Base-by-base conservation (phyloP, 805 yeast genomes). In the Ogataea dorogensis region DNA sequence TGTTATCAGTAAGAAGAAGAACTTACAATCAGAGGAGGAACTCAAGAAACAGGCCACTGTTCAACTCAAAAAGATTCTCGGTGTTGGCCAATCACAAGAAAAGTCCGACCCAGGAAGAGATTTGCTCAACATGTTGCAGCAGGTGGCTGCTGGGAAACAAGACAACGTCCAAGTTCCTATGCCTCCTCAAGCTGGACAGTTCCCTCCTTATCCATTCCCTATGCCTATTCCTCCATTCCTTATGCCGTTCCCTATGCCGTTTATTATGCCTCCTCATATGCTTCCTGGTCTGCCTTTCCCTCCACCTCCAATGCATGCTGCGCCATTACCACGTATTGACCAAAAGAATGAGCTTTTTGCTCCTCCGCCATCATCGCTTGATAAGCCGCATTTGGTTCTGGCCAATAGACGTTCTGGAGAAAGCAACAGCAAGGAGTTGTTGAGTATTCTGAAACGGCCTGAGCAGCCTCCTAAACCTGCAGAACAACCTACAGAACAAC, bases 91-190 rank as follows among this genome's bases (percentile, higher is more conserved):
- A 40, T 49, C 58, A 42, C 41, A 54, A 25, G 53, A 56, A 18
- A 57, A 37, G 39, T 56, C 58, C 18, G 91, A 83, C 58, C 87
- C 88, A 1, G 93, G 93, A 21, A 79, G 91, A 67, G 91, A 81
- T 35, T 58, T 84, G 39, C 69, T 84, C 50, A 75, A 81, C 43
- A 70, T 82, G 56, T 65, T 84, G 42, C 77, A 73, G 44, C 57
- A 62, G 30, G 72, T 75, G 12, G 68, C 72, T 6, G 57, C 56
- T 19, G 54, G 52, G 12, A 50, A 53, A 23, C 54, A 53, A 27
- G 44, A 46, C 24, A 41, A 3, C 40, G 36, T 31, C 14, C 44
- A 38, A 11, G 23, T 38, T 19, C 50, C 47, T 3, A 6, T 18
- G 7, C 19, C 17, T 48, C 57, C 17, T 17, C 41, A 25, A 13